phyloP scores from a whole-genome alignment of 306 rosid genomes.

The Quercus wislizeni region DNA sequence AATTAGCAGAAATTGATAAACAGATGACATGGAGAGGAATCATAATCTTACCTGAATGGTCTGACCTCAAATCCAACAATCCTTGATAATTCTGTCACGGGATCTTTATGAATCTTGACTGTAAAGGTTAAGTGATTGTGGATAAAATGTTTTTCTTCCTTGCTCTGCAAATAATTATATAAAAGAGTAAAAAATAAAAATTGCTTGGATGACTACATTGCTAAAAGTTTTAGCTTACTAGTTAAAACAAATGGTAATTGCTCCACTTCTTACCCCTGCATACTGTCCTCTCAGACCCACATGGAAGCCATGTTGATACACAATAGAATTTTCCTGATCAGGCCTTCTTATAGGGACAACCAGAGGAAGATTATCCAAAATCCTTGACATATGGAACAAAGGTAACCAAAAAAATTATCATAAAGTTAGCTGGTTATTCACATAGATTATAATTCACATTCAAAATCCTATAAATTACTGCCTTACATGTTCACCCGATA shows the following conservation, averaged over 20 bases:
- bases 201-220: not conserved
- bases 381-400: conserved; percentile 43
- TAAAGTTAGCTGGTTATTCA: not conserved
- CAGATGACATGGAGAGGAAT: conserved; percentile 16
- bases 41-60: conserved; percentile 64
- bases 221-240: conserved; percentile 8
- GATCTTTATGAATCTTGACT: conserved; percentile 79
- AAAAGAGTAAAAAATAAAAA: conserved; percentile 7
- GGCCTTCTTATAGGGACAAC: conserved; percentile 76
- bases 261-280: conserved; percentile 56
- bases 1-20: not conserved
- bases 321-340: conserved; percentile 65
- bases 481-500: conserved; percentile 88
- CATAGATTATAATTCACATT: not conserved
- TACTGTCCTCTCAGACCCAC: conserved; percentile 87
- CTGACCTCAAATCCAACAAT: conserved; percentile 93
- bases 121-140: conserved; percentile 76
- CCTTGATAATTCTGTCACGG: conserved; percentile 62
- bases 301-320: conserved; percentile 78
- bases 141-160: conserved; percentile 74
- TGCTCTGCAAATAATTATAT: conserved; percentile 46
- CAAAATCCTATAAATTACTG: not conserved
- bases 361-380: conserved; percentile 84
- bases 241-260: conserved; percentile 8
- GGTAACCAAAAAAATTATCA: not conserved